Evolutionary conservation across 148 eudicot species (phyloP).

Genomic region (Rhododendron mucronatum): DNA sequence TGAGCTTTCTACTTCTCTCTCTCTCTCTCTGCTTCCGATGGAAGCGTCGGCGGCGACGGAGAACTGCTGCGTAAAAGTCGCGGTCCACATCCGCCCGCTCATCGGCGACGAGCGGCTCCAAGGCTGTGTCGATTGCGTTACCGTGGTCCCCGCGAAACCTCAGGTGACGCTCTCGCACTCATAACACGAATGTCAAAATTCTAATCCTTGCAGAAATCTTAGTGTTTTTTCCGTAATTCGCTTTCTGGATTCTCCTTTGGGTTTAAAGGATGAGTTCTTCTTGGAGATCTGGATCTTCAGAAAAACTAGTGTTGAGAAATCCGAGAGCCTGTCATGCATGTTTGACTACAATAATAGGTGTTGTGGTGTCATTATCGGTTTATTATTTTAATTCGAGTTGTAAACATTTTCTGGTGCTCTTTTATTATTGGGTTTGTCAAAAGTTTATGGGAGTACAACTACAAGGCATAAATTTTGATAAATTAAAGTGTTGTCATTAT

Average conservation of each 20-base stretch:
- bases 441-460: neutral
- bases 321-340: constrained; percentile 5
- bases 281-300: constrained; percentile 22
- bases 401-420: neutral
- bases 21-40: constrained; percentile 19
- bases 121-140: constrained; percentile 89
- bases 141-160: constrained; percentile 68
- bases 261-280: neutral
- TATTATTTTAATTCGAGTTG: neutral
- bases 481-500: neutral
- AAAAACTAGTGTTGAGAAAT: neutral
- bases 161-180: constrained; percentile 45
- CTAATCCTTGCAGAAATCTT: neutral
- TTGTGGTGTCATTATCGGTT: neutral
- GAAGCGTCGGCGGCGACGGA: constrained; percentile 44
- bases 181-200: neutral
- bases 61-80: constrained; percentile 91
- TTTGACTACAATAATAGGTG: constrained; percentile 1
- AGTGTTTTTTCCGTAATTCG: neutral
- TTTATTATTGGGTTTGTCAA: neutral
- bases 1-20: neutral
- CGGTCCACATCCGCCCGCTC: constrained; percentile 83
- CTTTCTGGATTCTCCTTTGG: neutral
- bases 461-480: neutral
- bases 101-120: constrained; percentile 89